A percentile compares a stretch with the other conserved stretches of the same genome.
Evolutionary conservation across 2,329 filamentous ascomycete genomes (phyloP).

Genomic region (Pyrenochaeta sp.): DNA sequence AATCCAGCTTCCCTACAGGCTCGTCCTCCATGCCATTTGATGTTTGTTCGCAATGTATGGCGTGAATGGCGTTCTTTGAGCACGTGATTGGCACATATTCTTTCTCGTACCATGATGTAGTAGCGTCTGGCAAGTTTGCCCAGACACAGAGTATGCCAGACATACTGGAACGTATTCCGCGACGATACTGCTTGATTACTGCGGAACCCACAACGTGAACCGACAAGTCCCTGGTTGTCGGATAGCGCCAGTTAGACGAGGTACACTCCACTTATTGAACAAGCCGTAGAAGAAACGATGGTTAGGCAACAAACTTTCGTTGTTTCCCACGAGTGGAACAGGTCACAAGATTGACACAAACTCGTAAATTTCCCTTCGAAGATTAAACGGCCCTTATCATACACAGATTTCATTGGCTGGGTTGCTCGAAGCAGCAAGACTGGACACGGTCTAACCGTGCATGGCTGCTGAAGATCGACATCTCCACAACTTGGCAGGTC

Average conservation of each 20-base stretch:
- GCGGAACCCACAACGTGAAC: neutral
- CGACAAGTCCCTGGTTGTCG: neutral
- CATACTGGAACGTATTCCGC: slow-evolving; percentile 8
- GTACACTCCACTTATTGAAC: too few relatives aligned
- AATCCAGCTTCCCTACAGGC: slow-evolving; percentile 21
- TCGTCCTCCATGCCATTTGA: slow-evolving; percentile 23
- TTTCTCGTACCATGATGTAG: slow-evolving; percentile 23
- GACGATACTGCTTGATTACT: neutral
- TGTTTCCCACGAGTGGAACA: too few relatives aligned
- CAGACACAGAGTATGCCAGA: slow-evolving; percentile 26
- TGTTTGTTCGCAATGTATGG: slow-evolving; percentile 23
- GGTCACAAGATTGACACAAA: too few relatives aligned
- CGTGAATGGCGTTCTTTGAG: slow-evolving; percentile 8
- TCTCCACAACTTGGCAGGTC: neutral
- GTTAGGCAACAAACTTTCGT: too few relatives aligned
- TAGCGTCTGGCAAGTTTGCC: slow-evolving; percentile 23
- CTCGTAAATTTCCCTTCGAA: neutral
- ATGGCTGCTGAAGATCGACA: neutral
- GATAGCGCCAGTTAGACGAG: neutral
- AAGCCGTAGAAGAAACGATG: too few relatives aligned
- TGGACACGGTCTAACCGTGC: neutral
- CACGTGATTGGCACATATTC: slow-evolving; percentile 17
- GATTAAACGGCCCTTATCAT: neutral
- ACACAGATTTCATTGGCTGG: neutral
- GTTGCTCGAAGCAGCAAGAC: neutral